phyloP scores from a whole-genome alignment of 1,284 basidiomycete genomes.

The Dichomitus squalens region DNA sequence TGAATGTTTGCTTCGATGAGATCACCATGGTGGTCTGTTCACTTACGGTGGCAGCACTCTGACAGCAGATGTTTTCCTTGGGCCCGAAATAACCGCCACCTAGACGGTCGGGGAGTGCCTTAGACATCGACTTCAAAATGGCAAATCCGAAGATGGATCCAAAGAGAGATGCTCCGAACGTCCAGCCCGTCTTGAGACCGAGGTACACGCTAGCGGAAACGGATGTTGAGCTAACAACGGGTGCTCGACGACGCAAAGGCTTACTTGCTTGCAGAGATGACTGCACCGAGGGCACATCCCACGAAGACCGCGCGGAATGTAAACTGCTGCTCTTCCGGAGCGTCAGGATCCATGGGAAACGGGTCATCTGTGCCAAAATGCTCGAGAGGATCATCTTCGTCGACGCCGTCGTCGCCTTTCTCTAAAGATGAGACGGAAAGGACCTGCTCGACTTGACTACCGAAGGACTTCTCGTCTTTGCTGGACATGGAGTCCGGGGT shows the following conservation, averaged over 20 bases:
- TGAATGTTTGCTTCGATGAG: neutral
- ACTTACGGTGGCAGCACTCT: constrained; percentile 51
- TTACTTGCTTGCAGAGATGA: constrained; percentile 38
- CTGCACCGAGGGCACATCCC: constrained; percentile 58
- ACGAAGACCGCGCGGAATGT: constrained; percentile 50
- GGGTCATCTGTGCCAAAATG: constrained; percentile 24
- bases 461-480: neutral
- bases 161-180: constrained; percentile 52
- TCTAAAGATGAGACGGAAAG: neutral
- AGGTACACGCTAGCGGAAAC: constrained; percentile 48
- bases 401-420: neutral
- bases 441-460: neutral
- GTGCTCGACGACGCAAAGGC: neutral
- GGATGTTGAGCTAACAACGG: neutral
- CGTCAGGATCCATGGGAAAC: constrained; percentile 25
- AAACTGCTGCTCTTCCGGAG: constrained; percentile 22
- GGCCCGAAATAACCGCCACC: constrained; percentile 67
- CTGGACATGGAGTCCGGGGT: neutral
- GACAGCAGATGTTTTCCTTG: constrained; percentile 67
- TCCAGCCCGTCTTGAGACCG: constrained; percentile 70
- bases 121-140: constrained; percentile 62
- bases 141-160: constrained; percentile 66
- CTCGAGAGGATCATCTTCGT: constrained; percentile 6
- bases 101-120: constrained; percentile 46
- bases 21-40: neutral